These are phyloP conservation scores for Thelonectria blattea DNA, from an alignment of 2,329 filamentous ascomycete genomes.

Conservation along the genomic window DNA sequence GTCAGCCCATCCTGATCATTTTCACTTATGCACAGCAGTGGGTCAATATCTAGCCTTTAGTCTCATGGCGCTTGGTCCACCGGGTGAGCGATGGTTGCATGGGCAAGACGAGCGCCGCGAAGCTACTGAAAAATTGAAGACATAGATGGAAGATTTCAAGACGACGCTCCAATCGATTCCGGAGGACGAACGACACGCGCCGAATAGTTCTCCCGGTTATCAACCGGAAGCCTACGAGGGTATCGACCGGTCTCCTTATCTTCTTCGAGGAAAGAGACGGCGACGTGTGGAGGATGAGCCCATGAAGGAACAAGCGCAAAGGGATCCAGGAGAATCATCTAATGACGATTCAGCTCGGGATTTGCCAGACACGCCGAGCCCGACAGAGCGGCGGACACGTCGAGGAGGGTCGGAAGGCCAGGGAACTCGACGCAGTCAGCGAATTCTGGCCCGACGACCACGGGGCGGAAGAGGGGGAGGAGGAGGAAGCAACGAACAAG, in stretches of 20 bases:
- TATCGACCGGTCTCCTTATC: conserved; percentile 22
- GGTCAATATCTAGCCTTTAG: conserved; percentile 19
- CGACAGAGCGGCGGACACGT: neutral
- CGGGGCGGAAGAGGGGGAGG: neutral
- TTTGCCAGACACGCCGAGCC: neutral
- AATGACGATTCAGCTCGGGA: neutral
- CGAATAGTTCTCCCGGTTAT: neutral
- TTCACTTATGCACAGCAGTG: conserved; percentile 4
- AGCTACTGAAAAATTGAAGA: conserved; percentile 5
- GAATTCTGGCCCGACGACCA: neutral
- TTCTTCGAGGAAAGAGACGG: conserved; percentile 38
- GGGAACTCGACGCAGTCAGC: conserved; percentile 4
- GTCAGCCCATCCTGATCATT: neutral
- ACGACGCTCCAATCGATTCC: conserved; percentile 5
- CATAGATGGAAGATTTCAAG: conserved; percentile 7
- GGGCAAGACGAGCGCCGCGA: conserved; percentile 14
- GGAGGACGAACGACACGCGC: neutral
- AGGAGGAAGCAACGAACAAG: neutral
- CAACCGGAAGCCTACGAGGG: conserved; percentile 16
- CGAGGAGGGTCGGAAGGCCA: neutral
- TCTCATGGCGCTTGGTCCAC: conserved; percentile 14
- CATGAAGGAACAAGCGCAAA: neutral
- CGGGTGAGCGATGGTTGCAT: neutral
- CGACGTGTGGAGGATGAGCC: conserved; percentile 14
- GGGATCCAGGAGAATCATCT: neutral